A percentile compares a stretch with the other conserved stretches of the same genome.
These are phyloP conservation scores for Plantago elongata DNA, from an alignment of 257 asterid species.

Conservation along the genomic window DNA sequence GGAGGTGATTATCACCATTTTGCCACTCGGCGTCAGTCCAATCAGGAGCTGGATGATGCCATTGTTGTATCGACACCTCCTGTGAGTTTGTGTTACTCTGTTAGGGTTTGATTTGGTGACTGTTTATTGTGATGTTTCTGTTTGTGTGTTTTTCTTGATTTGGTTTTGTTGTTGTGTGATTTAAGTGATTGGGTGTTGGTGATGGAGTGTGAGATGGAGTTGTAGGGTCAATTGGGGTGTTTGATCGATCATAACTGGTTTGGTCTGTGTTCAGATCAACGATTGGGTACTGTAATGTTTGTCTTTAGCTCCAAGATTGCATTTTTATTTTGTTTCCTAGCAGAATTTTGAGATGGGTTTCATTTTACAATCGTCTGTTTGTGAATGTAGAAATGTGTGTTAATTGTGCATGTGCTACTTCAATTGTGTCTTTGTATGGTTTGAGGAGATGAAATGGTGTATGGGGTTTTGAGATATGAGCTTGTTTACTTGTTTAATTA, in stretches of 20 bases:
- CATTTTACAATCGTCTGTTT: neutral
- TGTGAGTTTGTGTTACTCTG: constrained; percentile 35
- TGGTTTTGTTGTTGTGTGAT: constrained; percentile 7
- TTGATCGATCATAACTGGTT: constrained; percentile 15
- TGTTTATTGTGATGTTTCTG: constrained; percentile 8
- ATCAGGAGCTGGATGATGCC: constrained; percentile 50
- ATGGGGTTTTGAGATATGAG: too few species aligned
- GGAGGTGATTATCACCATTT: constrained; percentile 62
- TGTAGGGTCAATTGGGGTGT: constrained; percentile 10
- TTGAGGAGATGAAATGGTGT: too few species aligned
- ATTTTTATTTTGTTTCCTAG: constrained; percentile 3
- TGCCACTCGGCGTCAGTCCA: constrained; percentile 28
- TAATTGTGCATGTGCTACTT: neutral
- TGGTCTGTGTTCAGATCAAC: too few species aligned
- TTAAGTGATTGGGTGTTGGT: constrained; percentile 7
- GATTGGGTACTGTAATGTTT: neutral
- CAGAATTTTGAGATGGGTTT: constrained; percentile 20
- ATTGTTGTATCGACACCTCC: constrained; percentile 63
- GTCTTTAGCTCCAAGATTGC: constrained; percentile 13
- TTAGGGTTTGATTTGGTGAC: constrained; percentile 1
- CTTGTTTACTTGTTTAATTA: too few species aligned
- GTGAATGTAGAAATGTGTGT: neutral
- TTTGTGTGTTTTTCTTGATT: constrained; percentile 7
- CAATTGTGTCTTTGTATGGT: too few species aligned
- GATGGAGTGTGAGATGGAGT: constrained; percentile 9